A percentile compares a stretch with the other conserved stretches of the same genome.
These are phyloP conservation scores for Phytopythium chamaehyphon DNA, from an alignment of 352 stramenopile genomes.

Conservation along the genomic window DNA sequence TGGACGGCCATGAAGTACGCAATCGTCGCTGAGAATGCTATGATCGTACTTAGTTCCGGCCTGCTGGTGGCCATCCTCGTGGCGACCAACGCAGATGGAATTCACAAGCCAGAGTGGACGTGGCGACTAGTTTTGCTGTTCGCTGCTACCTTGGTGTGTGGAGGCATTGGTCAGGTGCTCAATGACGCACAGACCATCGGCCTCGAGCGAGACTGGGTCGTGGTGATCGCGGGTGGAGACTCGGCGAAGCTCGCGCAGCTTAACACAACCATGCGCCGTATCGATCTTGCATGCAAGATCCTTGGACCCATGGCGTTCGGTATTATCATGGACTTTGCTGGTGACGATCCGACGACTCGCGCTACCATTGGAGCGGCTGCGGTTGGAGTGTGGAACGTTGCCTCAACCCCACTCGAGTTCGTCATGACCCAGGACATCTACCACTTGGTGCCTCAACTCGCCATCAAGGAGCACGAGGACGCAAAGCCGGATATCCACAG, in stretches of 20 bases:
- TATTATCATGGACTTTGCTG: slow-evolving; percentile 79
- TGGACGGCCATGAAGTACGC: slow-evolving; percentile 67
- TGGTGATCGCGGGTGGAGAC: slow-evolving; percentile 65
- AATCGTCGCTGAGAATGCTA: slow-evolving; percentile 72
- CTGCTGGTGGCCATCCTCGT: slow-evolving; percentile 59
- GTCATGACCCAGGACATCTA: slow-evolving; percentile 72
- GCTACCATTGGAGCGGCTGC: slow-evolving; percentile 58
- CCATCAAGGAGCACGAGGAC: slow-evolving; percentile 19
- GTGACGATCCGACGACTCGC: slow-evolving; percentile 48
- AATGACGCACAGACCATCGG: slow-evolving; percentile 75
- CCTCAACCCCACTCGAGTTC: slow-evolving; percentile 76
- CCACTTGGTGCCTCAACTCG: slow-evolving; percentile 39
- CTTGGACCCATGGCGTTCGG: slow-evolving; percentile 68
- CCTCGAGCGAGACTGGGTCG: slow-evolving; percentile 85
- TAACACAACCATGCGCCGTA: slow-evolving; percentile 78
- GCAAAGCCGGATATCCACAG: not conserved
- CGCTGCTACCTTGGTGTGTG: slow-evolving; percentile 47
- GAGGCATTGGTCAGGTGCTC: slow-evolving; percentile 65
- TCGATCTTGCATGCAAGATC: slow-evolving; percentile 81
- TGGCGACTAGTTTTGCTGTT: slow-evolving; percentile 42
- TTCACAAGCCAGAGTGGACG: slow-evolving; percentile 59
- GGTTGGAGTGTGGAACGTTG: slow-evolving; percentile 74
- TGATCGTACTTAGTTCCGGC: slow-evolving; percentile 65
- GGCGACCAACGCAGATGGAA: slow-evolving; percentile 51
- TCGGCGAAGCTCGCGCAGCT: slow-evolving; percentile 44